A percentile compares a stretch with the other conserved stretches of the same genome.
Conservation (phyloP, 495 filamentous ascomycete species). For the Viridothelium virens region DNA sequence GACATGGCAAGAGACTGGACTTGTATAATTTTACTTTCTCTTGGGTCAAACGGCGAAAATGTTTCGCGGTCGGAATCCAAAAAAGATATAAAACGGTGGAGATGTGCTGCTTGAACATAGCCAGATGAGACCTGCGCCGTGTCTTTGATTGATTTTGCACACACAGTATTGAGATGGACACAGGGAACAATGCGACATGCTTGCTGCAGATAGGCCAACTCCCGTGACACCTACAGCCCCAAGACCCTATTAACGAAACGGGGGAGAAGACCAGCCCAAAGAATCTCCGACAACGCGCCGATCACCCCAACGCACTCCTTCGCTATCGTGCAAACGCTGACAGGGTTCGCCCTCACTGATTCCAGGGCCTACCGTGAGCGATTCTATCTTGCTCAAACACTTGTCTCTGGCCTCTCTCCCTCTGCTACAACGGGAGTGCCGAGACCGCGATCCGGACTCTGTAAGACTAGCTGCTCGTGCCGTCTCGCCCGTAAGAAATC, state of each 20-base stretch:
- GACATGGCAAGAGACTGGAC: not conserved
- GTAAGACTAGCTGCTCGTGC: slow-evolving; percentile 86
- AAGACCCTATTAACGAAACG: not conserved
- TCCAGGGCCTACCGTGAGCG: not conserved
- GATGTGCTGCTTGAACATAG: not conserved
- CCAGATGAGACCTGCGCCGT: not conserved
- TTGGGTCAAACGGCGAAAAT: not conserved
- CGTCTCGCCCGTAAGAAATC: slow-evolving; percentile 80
- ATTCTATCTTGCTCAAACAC: slow-evolving; percentile 48
- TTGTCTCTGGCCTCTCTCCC: slow-evolving; percentile 72
- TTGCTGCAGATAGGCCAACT: slow-evolving; percentile 6
- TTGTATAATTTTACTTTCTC: slow-evolving; percentile 1
- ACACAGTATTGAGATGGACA: not conserved
- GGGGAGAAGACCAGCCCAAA: not conserved
- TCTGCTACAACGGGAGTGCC: slow-evolving; percentile 81
- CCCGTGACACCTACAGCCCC: not conserved
- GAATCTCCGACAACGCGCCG: not conserved
- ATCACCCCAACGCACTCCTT: not conserved
- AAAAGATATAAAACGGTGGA: too few relatives aligned
- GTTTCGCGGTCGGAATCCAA: too few relatives aligned
- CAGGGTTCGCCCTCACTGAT: not conserved
- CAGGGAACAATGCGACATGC: slow-evolving; percentile 8
- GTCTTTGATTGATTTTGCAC: not conserved
- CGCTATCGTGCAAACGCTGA: not conserved
- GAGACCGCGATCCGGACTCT: slow-evolving; percentile 87